Evolutionary conservation across 225 moss, liverwort and hornwort genomes (phyloP).

Genomic region (Polytrichum formosum): DNA sequence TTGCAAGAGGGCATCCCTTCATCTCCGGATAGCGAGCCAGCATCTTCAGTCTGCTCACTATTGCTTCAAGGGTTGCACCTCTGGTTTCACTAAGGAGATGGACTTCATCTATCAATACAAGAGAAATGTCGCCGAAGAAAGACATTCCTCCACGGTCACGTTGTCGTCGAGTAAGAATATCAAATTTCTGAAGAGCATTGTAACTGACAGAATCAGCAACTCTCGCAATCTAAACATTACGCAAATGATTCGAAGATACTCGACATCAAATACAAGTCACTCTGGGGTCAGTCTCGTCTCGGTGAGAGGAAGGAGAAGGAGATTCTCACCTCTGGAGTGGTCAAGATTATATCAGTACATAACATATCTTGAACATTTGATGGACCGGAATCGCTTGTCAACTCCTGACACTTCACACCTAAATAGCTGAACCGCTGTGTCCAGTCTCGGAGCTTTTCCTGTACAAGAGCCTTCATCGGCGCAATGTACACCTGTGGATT

Average conservation of each 20-base stretch:
- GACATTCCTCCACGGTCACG: conserved; percentile 90
- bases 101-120: conserved; percentile 92
- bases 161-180: conserved; percentile 78
- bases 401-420: conserved; percentile 82
- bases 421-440: conserved; percentile 70
- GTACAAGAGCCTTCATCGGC: conserved; percentile 92
- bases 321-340: conserved; percentile 77
- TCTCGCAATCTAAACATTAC: too few relatives aligned
- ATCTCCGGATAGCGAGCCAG: conserved; percentile 80
- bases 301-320: too few relatives aligned
- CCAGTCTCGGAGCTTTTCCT: conserved; percentile 90
- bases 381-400: conserved; percentile 80
- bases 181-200: conserved; percentile 78
- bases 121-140: conserved; percentile 84
- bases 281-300: too few relatives aligned
- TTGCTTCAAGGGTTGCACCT: conserved; percentile 91
- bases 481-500: conserved; percentile 82
- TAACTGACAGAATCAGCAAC: not conserved
- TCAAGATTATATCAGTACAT: conserved; percentile 80
- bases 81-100: conserved; percentile 92
- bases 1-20: conserved; percentile 65
- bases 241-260: too few relatives aligned
- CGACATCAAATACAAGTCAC: too few relatives aligned
- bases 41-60: conserved; percentile 99
- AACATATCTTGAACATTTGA: conserved; percentile 66